These are phyloP conservation scores for Puccinia coronata DNA, from an alignment of 1,284 basidiomycete genomes.

Conservation along the genomic window DNA sequence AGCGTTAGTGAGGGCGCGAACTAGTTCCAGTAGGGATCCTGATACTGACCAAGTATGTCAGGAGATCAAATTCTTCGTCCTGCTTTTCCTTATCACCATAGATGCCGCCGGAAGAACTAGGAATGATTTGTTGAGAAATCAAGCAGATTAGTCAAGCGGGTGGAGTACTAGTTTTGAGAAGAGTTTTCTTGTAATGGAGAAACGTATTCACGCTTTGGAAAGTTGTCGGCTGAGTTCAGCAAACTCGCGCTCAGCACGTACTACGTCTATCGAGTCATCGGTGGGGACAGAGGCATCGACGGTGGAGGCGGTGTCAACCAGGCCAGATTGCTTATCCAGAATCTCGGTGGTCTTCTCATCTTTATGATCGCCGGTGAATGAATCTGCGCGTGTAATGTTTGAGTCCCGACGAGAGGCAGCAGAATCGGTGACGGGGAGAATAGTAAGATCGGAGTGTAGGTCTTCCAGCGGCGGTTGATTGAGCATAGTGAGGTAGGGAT, in stretches of 20 bases:
- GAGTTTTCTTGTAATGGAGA: neutral
- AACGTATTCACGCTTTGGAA: conserved; percentile 30
- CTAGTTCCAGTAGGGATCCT: neutral
- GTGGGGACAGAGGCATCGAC: conserved; percentile 4
- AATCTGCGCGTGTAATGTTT: conserved; percentile 27
- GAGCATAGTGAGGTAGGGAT: neutral
- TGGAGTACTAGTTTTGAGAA: no score
- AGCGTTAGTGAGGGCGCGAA: neutral
- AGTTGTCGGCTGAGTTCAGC: conserved; percentile 41
- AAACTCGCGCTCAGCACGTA: conserved; percentile 39
- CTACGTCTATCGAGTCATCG: conserved; percentile 34
- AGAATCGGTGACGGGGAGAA: neutral
- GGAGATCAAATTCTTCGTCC: conserved; percentile 41
- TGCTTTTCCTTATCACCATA: conserved; percentile 34
- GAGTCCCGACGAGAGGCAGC: conserved; percentile 30
- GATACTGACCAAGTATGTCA: conserved; percentile 35
- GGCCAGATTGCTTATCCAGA: neutral
- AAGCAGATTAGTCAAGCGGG: neutral
- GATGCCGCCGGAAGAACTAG: conserved; percentile 1
- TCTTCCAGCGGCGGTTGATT: conserved; percentile 19
- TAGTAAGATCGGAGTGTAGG: conserved; percentile 5
- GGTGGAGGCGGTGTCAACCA: neutral
- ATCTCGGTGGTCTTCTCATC: neutral
- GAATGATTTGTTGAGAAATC: neutral
- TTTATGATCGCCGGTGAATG: neutral